Base-by-base conservation (phyloP, 352 stramenopile genomes). In the Halophytophthora polymorphica region DNA sequence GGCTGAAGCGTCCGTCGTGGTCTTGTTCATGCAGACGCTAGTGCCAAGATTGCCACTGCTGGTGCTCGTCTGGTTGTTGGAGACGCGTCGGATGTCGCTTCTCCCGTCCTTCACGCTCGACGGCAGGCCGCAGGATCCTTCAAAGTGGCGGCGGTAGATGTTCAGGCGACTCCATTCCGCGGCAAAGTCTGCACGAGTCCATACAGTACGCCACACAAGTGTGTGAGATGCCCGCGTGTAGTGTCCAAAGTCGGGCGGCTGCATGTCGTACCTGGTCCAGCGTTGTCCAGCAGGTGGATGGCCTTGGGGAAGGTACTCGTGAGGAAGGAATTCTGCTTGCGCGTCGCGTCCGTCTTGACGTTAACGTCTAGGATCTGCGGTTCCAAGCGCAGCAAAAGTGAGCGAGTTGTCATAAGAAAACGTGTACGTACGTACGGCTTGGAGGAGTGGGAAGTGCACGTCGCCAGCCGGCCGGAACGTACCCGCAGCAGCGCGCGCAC, bases 91-190 rank as follows among this genome's bases (percentile, higher is more conserved):
- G 19, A 50, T 13, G 39, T 69, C 56, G 19, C 15, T 68, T 3
- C 46, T 60, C 13, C 49, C 47, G 8, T 87, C 64, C 18, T 75
- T 79, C 12, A 71, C 65, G 4, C 66, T 80, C 49, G 76, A 86
- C 2, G 70, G 45, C 17, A 85, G 49, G n/a, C 77, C 79, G 46
- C 77, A 89, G 42, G 77, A 69, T 58, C 73, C 86, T 65, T 92
- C 82, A 54, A 92, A 89, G 48, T 92, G 77, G 21, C 78, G 79
- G 3, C 79, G 72, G 21, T 86, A 86, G 54, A 90, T 77, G 48
- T 92, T 92, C 28, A 92, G 45, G 42, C 72, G 78, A 50, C 78
- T 88, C 73, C 74, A 86, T 50, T 90, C 82, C 10, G 74, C 72
- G 13, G 76, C 70, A 41, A 72, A 90, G 11, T 89, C 80, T 88